Base-by-base conservation (phyloP, 805 yeast genomes). In the Middelhovenomyces tepae region DNA sequence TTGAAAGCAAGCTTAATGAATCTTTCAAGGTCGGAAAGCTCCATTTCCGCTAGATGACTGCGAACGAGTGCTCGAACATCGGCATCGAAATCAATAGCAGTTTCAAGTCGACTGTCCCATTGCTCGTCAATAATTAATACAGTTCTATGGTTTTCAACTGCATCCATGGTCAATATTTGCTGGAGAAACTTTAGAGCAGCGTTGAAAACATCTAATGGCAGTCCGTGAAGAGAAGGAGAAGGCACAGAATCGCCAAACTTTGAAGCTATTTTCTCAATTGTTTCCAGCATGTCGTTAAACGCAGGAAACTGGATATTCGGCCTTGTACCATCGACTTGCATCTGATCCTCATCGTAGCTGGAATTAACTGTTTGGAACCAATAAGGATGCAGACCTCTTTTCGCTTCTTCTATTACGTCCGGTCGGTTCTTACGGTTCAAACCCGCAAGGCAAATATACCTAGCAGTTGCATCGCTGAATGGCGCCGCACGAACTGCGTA, bases 361-460 rank as follows among this genome's bases (percentile, higher is more conserved):
- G 78, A 62, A 32, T 60, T 67, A 21, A 64, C 55, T 3, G 78
- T 57, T 28, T 68, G 69, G 50, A 75, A 81, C 84, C 87, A 79
- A 52, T 80, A 72, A 0, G 95, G 95, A 53, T 85, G 76, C 18
- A 89, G 58, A 0, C 96, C 96, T 41, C 73, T 74, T 4, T 53
- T 54, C 0, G 95, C 79, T 51, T 85, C 95, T 47, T 85, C 94
- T 2, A 78, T 61, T 0, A 83, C 74, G 44, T 84, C 94, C 2
- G 82, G 65, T 36, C 78, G 65, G 43, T 81, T 81, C 2, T 51
- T 54, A 8, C 65, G 48, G 14, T 71, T 58, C 4, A 82, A 54
- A 9, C 86, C 95, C 28, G 78, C 52, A 13, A 86, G 54, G 48
- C 85, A 77, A 23, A 84, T 57, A 28, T 71, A 46, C 38, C 95